Conservation (phyloP, 2,329 filamentous ascomycete species). For the Huntiella abstrusa region DNA sequence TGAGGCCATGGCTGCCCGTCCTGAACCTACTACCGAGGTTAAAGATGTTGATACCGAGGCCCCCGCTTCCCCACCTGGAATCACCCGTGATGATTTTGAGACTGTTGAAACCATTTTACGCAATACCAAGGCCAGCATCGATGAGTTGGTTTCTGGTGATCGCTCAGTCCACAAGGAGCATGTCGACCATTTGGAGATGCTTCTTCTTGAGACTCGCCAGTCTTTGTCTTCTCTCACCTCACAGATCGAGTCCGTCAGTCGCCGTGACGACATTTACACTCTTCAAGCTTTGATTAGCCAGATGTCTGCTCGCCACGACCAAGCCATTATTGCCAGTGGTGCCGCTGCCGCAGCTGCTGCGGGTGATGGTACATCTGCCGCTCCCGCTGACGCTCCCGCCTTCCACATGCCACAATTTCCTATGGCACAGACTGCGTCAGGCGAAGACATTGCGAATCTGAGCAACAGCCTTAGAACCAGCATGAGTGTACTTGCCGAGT, state of each 20-base stretch:
- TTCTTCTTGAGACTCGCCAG: constrained; percentile 57
- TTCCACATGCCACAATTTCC: constrained; percentile 5
- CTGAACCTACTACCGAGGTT: constrained; percentile 12
- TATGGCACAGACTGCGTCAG: constrained; percentile 6
- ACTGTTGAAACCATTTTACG: constrained; percentile 79
- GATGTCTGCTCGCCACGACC: constrained; percentile 56
- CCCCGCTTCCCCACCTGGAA: constrained; percentile 16
- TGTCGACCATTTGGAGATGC: constrained; percentile 43
- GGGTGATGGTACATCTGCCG: neutral
- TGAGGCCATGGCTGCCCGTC: constrained; percentile 23
- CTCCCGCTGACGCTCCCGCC: neutral
- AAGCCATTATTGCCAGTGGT: constrained; percentile 37
- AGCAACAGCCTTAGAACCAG: constrained; percentile 11
- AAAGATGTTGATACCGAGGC: constrained; percentile 16
- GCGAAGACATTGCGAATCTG: constrained; percentile 8
- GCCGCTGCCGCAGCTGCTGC: neutral
- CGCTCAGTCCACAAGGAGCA: constrained; percentile 49
- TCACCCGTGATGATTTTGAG: constrained; percentile 54
- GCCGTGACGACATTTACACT: constrained; percentile 59
- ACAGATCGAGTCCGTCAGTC: constrained; percentile 50
- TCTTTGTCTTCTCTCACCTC: constrained; percentile 45
- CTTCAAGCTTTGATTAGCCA: constrained; percentile 66
- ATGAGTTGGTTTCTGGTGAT: constrained; percentile 58
- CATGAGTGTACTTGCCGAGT: constrained; percentile 36
- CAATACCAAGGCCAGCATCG: constrained; percentile 74